Conservation (phyloP, 495 filamentous ascomycete genomes). For the Beverwykella pulmonaria region DNA sequence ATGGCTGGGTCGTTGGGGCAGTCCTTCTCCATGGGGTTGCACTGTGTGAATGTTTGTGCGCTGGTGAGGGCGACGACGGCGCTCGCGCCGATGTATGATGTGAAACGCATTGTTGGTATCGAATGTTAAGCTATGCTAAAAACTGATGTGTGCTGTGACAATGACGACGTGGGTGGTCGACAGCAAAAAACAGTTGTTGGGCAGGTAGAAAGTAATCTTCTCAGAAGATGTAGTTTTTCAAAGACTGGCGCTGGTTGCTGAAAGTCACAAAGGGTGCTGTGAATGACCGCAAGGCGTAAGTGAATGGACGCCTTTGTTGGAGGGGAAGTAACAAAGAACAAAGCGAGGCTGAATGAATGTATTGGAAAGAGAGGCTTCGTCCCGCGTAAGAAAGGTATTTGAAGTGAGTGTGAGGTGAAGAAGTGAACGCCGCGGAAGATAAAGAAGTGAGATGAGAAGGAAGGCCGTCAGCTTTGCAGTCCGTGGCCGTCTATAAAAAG, state of each 20-base stretch:
- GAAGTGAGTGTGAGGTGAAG: slow-evolving; percentile 21
- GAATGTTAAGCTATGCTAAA: slow-evolving; percentile 6
- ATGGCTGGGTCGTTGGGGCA: slow-evolving; percentile 70
- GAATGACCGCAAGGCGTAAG: not conserved
- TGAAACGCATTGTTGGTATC: slow-evolving; percentile 27
- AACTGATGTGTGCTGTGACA: not conserved
- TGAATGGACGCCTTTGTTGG: not conserved
- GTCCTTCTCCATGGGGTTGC: slow-evolving; percentile 65
- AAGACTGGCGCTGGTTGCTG: not conserved
- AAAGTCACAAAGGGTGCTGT: not conserved
- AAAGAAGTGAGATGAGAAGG: slow-evolving; percentile 9
- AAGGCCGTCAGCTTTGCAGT: slow-evolving; percentile 10
- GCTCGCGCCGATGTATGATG: slow-evolving; percentile 5
- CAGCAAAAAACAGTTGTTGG: slow-evolving; percentile 1
- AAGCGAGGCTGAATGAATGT: slow-evolving; percentile 21
- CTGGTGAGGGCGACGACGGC: slow-evolving; percentile 37
- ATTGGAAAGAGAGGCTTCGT: slow-evolving; percentile 1
- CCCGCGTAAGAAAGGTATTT: not conserved
- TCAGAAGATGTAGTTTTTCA: slow-evolving; percentile 1
- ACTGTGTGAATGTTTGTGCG: slow-evolving; percentile 67
- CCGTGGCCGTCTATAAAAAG: slow-evolving; percentile 16
- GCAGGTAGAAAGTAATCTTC: slow-evolving; percentile 7
- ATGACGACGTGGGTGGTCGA: not conserved
- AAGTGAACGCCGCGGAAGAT: not conserved
- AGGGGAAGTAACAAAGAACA: not conserved